phyloP scores from a whole-genome alignment of 768 basidiomycete species.

The Lactarius hatsudake region DNA sequence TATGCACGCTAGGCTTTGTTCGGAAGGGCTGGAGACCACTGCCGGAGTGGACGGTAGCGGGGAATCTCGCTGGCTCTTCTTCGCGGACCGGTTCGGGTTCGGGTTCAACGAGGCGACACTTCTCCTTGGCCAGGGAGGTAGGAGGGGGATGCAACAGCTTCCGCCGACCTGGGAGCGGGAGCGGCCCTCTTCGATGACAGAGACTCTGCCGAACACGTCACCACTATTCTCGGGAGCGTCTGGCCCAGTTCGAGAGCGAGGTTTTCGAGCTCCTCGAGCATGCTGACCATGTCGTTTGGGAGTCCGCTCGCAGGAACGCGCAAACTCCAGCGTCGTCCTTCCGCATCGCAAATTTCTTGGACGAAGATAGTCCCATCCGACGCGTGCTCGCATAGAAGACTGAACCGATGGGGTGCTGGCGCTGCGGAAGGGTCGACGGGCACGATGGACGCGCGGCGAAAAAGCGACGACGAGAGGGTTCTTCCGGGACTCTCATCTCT shows the following conservation, averaged over 20 bases:
- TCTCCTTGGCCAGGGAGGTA: slow-evolving; percentile 11
- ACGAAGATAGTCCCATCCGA: slow-evolving; percentile 23
- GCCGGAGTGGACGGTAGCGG: neutral
- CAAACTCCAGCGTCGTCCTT: slow-evolving; percentile 27
- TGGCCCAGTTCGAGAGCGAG: slow-evolving; percentile 23
- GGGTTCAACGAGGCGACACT: neutral
- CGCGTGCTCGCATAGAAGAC: slow-evolving; percentile 22
- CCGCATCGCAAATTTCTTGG: slow-evolving; percentile 25
- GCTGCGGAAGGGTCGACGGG: slow-evolving; percentile 17
- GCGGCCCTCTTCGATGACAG: slow-evolving; percentile 1
- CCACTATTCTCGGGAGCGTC: slow-evolving; percentile 24
- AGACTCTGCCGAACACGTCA: slow-evolving; percentile 25
- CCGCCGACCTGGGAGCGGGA: neutral
- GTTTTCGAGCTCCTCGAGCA: slow-evolving; percentile 27
- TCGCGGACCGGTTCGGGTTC: neutral
- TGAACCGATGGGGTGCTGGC: slow-evolving; percentile 20
- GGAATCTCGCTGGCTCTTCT: neutral
- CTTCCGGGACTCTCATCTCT: neutral
- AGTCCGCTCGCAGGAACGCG: slow-evolving; percentile 26
- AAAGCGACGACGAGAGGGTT: slow-evolving; percentile 8
- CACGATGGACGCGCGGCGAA: slow-evolving; percentile 24
- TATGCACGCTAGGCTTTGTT: slow-evolving; percentile 24
- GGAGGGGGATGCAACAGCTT: slow-evolving; percentile 12
- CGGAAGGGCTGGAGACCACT: slow-evolving; percentile 4
- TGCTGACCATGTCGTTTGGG: slow-evolving; percentile 25